A percentile compares a stretch with the other conserved stretches of the same genome.
Conservation (phyloP, 495 filamentous ascomycete genomes). For the Aspergillus wentii region DNA sequence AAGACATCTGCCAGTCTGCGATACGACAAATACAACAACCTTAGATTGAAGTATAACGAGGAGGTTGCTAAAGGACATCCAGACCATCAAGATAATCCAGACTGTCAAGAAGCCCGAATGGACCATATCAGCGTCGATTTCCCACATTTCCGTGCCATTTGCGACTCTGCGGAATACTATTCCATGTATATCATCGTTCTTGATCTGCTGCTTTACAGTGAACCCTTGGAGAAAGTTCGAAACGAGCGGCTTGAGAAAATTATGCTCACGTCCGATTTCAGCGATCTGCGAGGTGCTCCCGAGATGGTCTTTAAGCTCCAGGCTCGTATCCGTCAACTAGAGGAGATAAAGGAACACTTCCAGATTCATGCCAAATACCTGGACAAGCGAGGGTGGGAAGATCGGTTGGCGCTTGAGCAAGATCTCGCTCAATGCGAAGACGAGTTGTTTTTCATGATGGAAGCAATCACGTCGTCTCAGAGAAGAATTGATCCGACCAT, state of each 20-base stretch:
- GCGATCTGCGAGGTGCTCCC: constrained; percentile 87
- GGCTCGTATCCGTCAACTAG: constrained; percentile 84
- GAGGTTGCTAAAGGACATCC: constrained; percentile 66
- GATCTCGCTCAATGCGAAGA: constrained; percentile 89
- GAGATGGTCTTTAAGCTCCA: constrained; percentile 92
- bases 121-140: constrained; percentile 97
- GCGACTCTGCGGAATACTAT: constrained; percentile 94
- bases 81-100: constrained; percentile 23
- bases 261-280: constrained; percentile 99
- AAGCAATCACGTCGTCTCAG: constrained; percentile 95
- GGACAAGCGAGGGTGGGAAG: constrained; percentile 87
- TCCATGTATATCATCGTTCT: constrained; percentile 96
- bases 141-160: constrained; percentile 84
- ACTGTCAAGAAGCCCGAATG: constrained; percentile 67
- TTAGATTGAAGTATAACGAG: constrained; percentile 96
- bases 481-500: constrained; percentile 65
- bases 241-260: constrained; percentile 95
- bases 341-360: constrained; percentile 96
- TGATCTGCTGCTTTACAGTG: constrained; percentile 89
- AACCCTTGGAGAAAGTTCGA: constrained; percentile 91
- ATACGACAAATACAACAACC: constrained; percentile 97
- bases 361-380: constrained; percentile 85
- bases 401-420: constrained; percentile 76
- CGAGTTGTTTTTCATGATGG: constrained; percentile 99
- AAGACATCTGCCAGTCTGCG: constrained; percentile 89